Conservation (phyloP, 1,139 yeast species). For the Kodamaea alishanica region DNA sequence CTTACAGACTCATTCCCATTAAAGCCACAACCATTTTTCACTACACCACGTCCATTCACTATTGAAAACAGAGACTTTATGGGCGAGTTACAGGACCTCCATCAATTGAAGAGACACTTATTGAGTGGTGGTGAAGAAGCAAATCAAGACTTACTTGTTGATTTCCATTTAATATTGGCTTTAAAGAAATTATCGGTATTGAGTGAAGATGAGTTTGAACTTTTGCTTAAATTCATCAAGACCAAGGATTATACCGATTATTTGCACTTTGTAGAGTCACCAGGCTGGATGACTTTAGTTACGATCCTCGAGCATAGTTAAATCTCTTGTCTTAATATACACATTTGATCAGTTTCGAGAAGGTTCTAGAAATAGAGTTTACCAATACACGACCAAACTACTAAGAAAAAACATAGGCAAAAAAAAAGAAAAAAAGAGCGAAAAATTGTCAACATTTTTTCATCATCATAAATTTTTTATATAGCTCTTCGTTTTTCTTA, state of each 20-base stretch:
- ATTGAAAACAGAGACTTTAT: conserved; percentile 75
- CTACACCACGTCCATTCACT: conserved; percentile 46
- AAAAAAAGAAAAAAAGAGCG: too few species aligned
- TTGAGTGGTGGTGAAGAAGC: conserved; percentile 33
- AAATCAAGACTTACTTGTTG: conserved; percentile 43
- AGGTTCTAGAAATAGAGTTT: too few species aligned
- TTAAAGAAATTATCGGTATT: conserved; percentile 52
- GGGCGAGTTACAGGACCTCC: conserved; percentile 70
- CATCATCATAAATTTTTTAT: too few species aligned
- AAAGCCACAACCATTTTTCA: conserved; percentile 51
- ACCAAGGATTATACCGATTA: conserved; percentile 42
- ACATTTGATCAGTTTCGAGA: too few species aligned
- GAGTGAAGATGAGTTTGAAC: conserved; percentile 46
- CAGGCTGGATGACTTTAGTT: conserved; percentile 75
- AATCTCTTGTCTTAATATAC: too few species aligned
- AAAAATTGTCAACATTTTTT: too few species aligned
- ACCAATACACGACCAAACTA: too few species aligned
- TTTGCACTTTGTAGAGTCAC: conserved; percentile 53
- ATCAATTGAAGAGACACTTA: conserved; percentile 40
- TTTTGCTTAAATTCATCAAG: conserved; percentile 43
- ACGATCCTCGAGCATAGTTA: conserved; percentile 55
- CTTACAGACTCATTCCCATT: conserved; percentile 91
- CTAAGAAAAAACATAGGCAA: too few species aligned
- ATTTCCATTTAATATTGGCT: conserved; percentile 73
- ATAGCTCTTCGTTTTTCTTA: too few species aligned